Evolutionary conservation across 176 grass and related monocot genomes (phyloP), one percentile per base, ranked within the genome.

Genomic region (Chloris gayana): DNA sequence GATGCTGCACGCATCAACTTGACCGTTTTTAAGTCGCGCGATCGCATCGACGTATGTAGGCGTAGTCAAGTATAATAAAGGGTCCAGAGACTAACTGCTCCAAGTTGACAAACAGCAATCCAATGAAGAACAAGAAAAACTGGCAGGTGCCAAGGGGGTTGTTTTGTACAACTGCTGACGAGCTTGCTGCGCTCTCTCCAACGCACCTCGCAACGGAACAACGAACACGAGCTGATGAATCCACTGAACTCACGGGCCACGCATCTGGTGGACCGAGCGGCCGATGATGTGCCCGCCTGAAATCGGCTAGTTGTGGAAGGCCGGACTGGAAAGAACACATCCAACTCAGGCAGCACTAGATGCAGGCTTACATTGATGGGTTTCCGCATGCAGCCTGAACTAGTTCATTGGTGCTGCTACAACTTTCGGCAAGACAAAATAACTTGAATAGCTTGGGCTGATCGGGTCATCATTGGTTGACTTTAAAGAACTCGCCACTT

Each of bases 41-140:
- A 73, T 58, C 26, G 14, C 42, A 51, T 49, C 41, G 19, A 22
- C 29, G 27, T 27, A 69, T 30, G 21, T 34, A 69, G 33, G 3
- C 1, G 14, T 31, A 1, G 60, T n/a, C 76, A 47, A 67, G 45
- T 53, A 13, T 65, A 83, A 30, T 31, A 14, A 74, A 72, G 57
- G 13, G 4, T 35, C 72, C 17, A 46, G 53, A 4, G 33, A 47
- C 80, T 79, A 26, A 54, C 32, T 33, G 64, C 70, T 80, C 57
- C 85, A 77, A 66, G 75, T 74, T 84, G 86, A 82, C 54, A 14
- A 74, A 41, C 69, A 61, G 80, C 77, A 73, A 38, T 74, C 24
- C 2, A 13, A 45, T 2, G 9, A 12, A 44, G 10, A 12, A 44
- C 9, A 61, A 44, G 71, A 26, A 35, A 38, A 17, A 56, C 37